Base-by-base conservation (phyloP, 352 stramenopile species). In the Phytopythium sindhum region DNA sequence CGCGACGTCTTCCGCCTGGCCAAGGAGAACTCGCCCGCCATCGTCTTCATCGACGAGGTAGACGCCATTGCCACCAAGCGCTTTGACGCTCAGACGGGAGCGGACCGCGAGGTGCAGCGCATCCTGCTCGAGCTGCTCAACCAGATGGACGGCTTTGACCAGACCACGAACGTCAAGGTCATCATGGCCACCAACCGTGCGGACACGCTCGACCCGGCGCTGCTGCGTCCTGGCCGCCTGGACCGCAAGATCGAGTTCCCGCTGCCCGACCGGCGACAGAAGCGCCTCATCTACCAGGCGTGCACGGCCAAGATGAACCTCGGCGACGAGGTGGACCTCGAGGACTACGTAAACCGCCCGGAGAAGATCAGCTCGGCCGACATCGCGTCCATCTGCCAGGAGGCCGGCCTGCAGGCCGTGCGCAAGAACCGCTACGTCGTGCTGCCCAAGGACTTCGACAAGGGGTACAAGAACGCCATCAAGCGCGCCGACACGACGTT, bases 11-110 rank as follows among this genome's bases (percentile, higher is more conserved):
- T 99, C 78, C 94, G 98, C 9, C 88, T 99, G 23, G 98, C 98
- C 42, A 97, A 98, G 63, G 97, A 99, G 75, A 99, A 99, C 79
- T 97, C 97, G 45, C 97, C 97, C 11, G 97, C 93, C 61, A 98
- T 99, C 64, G 93, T 99, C 48, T 99, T 99, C 76, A 99, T 99
- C 69, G 98, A 99, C 78, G 97, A 99, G 76, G 98, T 99, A 57
- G 97, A 99, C 73, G 97, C 98, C 42, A 99, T 99, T 70, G 98
- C 96, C 24, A 99, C 97, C 35, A 99, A 99, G 80, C 93, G 98
- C 56, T 99, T 99, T 72, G 98, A 99, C 81, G 97, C 97, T 5
- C 96, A 99, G 77, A 99, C 96, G 14, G 97, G 97, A 63, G 97
- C 97, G 8, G 97, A 98, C 81, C 82, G 96, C 45, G 96, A 98